Evolutionary conservation across 805 yeast species (phyloP), one percentile per base, ranked within the genome.

Genomic region (Kodamaea restingae): DNA sequence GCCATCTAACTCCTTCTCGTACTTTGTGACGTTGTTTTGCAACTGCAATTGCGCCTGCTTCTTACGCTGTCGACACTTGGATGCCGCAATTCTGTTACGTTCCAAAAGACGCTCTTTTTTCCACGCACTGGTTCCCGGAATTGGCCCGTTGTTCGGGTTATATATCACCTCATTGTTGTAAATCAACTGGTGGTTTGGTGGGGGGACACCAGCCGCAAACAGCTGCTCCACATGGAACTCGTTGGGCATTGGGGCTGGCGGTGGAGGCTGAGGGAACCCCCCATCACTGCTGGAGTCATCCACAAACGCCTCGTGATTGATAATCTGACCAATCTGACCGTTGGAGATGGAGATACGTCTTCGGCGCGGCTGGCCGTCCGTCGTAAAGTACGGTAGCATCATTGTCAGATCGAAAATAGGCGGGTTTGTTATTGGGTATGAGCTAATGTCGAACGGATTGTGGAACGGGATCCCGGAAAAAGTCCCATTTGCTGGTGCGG

Each of bases 311-410:
- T 67, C 73, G 47, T 69, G 73, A 48, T 58, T 67, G 32, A 77
- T 72, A 25, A 84, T 74, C 53, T 84, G 95, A 35, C 88, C 85
- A 47, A 84, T 84, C 54, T 84, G 95, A 52, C 95, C 95, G 60
- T 84, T 84, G 8, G 91, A 82, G 38, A 84, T 84, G 32, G 93
- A 84, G 2, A 84, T 80, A 54, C 95, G 72, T 55, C 93, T 68
- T 54, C 82, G 66, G 33, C 73, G 52, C 15, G 66, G 55, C 5
- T 52, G 50, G 1, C 60, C 58, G n/a, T 63, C 63, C 27, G 53
- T 65, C 28, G 58, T 47, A 17, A 47, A 37, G 41, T 52, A 57
- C 15, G 68, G 66, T 18, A 65, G 42, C 48, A 59, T 52, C 62
- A 65, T 63, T 18, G 70, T 60, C 4, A 70, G 60, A 44, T 71